Base-by-base conservation (phyloP, 768 basidiomycete genomes). In the Collybia mongolica region DNA sequence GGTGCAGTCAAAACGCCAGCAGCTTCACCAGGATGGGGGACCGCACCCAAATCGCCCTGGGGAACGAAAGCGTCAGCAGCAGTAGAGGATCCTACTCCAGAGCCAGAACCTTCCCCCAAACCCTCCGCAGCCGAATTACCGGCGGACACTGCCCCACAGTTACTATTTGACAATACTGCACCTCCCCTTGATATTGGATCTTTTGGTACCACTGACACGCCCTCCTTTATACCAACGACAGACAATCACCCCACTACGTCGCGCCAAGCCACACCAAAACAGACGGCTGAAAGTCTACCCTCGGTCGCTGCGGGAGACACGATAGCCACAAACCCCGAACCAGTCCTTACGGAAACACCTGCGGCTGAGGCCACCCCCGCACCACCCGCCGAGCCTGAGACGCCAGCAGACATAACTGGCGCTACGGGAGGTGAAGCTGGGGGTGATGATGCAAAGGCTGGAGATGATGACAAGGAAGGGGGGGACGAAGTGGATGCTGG, bases 401-500 rank as follows among this genome's bases (percentile, higher is more conserved):
- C 53, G 9, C 50, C 49, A 37, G 23, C 22, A 17, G 54, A 57
- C 8, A 39, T 41, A 14, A 37, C 35, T 20, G 39, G 42, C 22
- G 55, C 24, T 7, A 48, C 54, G 36, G 58, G 49, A 54, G 36
- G 39, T 44, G 39, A 50, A 52, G 14, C 35, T 44, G 24, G 52
- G 36, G 39, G 48, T 51, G 52, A 20, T 43, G 48, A 48, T 49
- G 40, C 48, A 49, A 32, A 53, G 45, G 38, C 56, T n/a, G 44
- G 55, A 44, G 40, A 40, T 37, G 40, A 32, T 32, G 49, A 35
- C 1, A 46, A 51, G 18, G 51, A 59, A 45, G 50, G 51, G 39
- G 49, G 50, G 39, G 59, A 54, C 38, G 59, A 59, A 32, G 53
- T 48, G 51, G 51, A 54, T 36, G 52, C 37, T 38, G 50, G 58